These are phyloP conservation scores for Penicillium ucsense DNA, from an alignment of 495 filamentous ascomycete species.

Conservation along the genomic window DNA sequence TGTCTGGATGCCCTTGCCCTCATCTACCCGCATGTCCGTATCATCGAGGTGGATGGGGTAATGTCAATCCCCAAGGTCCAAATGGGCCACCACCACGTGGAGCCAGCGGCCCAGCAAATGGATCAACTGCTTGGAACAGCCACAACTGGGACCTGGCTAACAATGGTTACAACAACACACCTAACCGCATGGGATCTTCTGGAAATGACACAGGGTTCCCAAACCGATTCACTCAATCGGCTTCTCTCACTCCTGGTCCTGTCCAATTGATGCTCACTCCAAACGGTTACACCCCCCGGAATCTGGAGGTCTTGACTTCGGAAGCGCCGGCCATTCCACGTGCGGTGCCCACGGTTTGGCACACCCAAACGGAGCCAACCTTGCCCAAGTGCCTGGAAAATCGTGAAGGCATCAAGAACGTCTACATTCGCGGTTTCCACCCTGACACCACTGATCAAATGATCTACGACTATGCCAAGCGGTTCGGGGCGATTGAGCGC, in stretches of 20 bases:
- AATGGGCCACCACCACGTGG: too few species aligned
- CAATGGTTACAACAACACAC: too few species aligned
- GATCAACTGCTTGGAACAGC: too few species aligned
- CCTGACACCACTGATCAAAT: conserved; percentile 92
- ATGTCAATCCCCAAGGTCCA: too few species aligned
- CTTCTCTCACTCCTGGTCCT: conserved; percentile 20
- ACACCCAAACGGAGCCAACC: conserved; percentile 60
- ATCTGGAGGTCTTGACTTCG: conserved; percentile 61
- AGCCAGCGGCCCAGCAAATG: too few species aligned
- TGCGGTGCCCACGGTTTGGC: conserved; percentile 79
- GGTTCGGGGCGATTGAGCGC: conserved; percentile 84
- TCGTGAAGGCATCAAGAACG: conserved; percentile 77
- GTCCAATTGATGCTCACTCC: conserved; percentile 36
- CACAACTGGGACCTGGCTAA: too few species aligned
- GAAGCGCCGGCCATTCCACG: conserved; percentile 75
- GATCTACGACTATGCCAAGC: conserved; percentile 66
- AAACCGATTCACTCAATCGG: conserved; percentile 13
- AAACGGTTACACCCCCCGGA: conserved; percentile 49
- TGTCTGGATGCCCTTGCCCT: too few species aligned
- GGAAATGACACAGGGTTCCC: too few species aligned
- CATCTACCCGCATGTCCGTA: too few species aligned
- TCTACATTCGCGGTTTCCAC: conserved; percentile 92
- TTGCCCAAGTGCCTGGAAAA: conserved; percentile 89
- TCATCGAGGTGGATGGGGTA: too few species aligned
- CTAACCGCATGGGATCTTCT: too few species aligned